A percentile compares a stretch with the other conserved stretches of the same genome.
These are phyloP conservation scores for Globisporangium yorkense DNA, from an alignment of 352 stramenopile species.

Conservation along the genomic window DNA sequence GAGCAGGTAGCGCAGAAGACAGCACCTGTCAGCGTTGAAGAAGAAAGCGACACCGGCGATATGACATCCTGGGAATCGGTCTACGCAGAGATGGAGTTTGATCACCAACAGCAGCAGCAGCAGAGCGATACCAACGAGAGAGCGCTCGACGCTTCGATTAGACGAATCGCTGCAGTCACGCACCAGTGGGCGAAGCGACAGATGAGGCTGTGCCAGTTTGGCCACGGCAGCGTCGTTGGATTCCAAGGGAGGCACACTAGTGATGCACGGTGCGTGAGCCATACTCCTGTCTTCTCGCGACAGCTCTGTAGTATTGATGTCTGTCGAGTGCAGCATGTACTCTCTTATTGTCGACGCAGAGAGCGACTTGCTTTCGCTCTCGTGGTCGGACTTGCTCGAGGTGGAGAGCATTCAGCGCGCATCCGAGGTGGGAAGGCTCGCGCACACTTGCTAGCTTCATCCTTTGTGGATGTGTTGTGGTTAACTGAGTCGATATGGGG, in stretches of 20 bases:
- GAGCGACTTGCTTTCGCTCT: conserved; percentile 24
- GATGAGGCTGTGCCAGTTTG: conserved; percentile 10
- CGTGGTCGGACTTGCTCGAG: conserved; percentile 23
- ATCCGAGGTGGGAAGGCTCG: conserved; percentile 17
- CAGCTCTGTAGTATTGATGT: background rate
- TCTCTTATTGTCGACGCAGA: conserved; percentile 16
- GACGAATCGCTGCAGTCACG: background rate
- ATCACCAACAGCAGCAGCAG: background rate
- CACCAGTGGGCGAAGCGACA: conserved; percentile 4
- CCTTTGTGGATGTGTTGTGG: no score
- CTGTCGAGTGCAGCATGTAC: conserved; percentile 15
- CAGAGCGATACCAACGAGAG: background rate
- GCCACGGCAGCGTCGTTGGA: conserved; percentile 1
- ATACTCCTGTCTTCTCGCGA: no score
- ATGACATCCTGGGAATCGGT: conserved; percentile 6
- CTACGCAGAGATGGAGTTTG: background rate
- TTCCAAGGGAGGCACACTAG: conserved; percentile 6
- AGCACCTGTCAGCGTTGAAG: background rate
- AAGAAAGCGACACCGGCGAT: background rate
- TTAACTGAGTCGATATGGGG: no score
- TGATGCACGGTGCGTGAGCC: conserved; percentile 3
- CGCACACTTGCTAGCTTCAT: no score
- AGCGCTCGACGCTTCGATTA: background rate
- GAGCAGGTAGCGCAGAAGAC: background rate
- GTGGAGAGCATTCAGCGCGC: conserved; percentile 24